Base-by-base conservation (phyloP, 169 alveolate species). In the Perkinsus olseni region DNA sequence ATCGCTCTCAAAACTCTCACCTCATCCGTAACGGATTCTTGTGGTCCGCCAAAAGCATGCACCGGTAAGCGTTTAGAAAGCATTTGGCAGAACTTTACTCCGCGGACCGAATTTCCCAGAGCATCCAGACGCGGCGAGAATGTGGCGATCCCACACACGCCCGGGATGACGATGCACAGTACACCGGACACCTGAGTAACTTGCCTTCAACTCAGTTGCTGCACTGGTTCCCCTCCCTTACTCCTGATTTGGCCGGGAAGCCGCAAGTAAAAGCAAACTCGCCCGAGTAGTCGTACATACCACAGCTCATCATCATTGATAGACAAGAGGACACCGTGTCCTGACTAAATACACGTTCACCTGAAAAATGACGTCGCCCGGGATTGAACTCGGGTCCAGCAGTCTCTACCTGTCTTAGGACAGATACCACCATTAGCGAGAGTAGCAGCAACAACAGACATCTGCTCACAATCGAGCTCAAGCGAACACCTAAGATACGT, bases 241-340 rank as follows among this genome's bases (percentile, higher is more conserved):
- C 93, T 21, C 93, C 93, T 38, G 51, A 34, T n/a, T 91, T 91
- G 36, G 93, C 93, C 34, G 93, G 93, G 38, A 91, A 39, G 28
- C 93, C 93, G 38, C 37, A 17, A n/a, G 51, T 38, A 36, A 91
- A 91, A 20, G 93, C 93, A 45, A 91, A 91, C 91, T 91, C 93
- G 91, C 93, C 93, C 4, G 51, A 34, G 93, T 48, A 91, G 91
- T 91, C 93, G 50, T 91, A 91, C 93, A 91, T 91, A 36, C 93
- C 93, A 74, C 93, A 91, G 38, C 50, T n/a, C 91, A n/a, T n/a
- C 93, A 91, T 91, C 93, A 91, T 40, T 39, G 91, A 45, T n/a
- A 91, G 48, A 37, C 31, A 34, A 39, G 62, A 38, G n/a, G 37
- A 45, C 50, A 91, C 93, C 24, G 93, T 91, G 38, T 48, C 93